Evolutionary conservation across 2,329 filamentous ascomycete genomes (phyloP).

Genomic region (Lecanicillium sp.): DNA sequence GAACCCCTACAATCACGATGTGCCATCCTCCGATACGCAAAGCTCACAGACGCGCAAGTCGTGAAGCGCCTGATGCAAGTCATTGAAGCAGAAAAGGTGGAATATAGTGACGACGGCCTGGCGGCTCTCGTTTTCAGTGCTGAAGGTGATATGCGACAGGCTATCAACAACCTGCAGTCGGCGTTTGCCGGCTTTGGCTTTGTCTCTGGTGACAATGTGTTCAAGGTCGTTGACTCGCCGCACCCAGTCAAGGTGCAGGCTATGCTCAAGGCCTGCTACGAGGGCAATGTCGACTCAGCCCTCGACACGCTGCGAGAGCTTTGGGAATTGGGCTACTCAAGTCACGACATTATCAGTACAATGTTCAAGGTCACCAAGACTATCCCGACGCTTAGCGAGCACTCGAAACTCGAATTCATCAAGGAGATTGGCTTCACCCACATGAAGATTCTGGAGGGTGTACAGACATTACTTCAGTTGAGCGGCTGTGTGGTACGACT

Average conservation of each 20-base stretch:
- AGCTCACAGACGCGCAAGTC: constrained; percentile 85
- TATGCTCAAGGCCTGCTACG: constrained; percentile 96
- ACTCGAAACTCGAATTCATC: constrained; percentile 94
- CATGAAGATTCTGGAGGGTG: constrained; percentile 97
- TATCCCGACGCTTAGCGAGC: constrained; percentile 83
- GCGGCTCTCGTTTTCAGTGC: constrained; percentile 96
- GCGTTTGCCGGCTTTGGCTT: constrained; percentile 92
- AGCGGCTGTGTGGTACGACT: constrained; percentile 87
- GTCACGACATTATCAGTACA: constrained; percentile 96
- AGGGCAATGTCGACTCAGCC: constrained; percentile 81
- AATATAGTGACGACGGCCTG: constrained; percentile 86
- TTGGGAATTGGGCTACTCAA: constrained; percentile 94
- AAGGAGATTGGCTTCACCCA: constrained; percentile 98
- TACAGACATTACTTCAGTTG: constrained; percentile 89
- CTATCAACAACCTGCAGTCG: constrained; percentile 96
- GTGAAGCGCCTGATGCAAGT: constrained; percentile 88
- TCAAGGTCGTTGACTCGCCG: constrained; percentile 92
- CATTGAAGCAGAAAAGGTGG: constrained; percentile 82
- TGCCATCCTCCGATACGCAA: constrained; percentile 88
- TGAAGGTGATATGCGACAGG: constrained; percentile 97
- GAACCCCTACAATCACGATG: constrained; percentile 97
- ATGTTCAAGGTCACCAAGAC: constrained; percentile 99
- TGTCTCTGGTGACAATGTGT: constrained; percentile 96
- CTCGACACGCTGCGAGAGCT: constrained; percentile 81
- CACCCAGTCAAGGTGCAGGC: constrained; percentile 98